phyloP scores from a whole-genome alignment of 306 rosid species.

The Malus sylvestris region DNA sequence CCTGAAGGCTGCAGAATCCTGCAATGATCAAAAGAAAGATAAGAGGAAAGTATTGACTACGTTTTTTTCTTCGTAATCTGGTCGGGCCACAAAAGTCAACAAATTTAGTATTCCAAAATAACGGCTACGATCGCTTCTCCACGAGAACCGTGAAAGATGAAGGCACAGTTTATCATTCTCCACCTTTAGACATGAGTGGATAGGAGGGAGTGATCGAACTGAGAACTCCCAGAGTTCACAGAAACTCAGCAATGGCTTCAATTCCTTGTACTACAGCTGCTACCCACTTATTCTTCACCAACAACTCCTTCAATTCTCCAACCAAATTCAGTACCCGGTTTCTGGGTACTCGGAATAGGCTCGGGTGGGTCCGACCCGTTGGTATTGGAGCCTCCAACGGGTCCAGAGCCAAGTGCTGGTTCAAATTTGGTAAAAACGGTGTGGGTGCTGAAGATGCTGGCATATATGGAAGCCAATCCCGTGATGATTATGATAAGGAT shows the following conservation, averaged over 20 bases:
- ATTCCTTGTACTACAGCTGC: constrained; percentile 33
- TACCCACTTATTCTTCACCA: constrained; percentile 33
- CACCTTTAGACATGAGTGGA: constrained; percentile 34
- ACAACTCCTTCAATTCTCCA: constrained; percentile 24
- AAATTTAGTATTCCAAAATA: neutral
- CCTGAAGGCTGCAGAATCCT: too few species aligned
- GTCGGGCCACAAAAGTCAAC: neutral
- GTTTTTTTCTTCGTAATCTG: neutral
- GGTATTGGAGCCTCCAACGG: constrained; percentile 82
- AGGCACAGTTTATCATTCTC: neutral
- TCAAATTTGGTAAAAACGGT: constrained; percentile 77
- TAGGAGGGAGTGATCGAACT: constrained; percentile 21
- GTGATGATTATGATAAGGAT: constrained; percentile 86
- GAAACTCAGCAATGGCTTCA: constrained; percentile 62
- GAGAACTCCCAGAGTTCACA: neutral
- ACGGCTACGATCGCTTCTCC: neutral
- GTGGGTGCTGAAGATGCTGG: constrained; percentile 96
- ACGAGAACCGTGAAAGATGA: neutral
- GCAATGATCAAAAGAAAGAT: too few species aligned
- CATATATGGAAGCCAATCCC: constrained; percentile 86
- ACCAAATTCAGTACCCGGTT: constrained; percentile 38
- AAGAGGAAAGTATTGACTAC: too few species aligned
- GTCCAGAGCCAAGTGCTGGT: constrained; percentile 70
- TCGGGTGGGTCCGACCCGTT: constrained; percentile 34
- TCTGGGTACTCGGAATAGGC: constrained; percentile 34